phyloP scores from a whole-genome alignment of 2,329 filamentous ascomycete genomes.

The Cryphonectria radicalis region DNA sequence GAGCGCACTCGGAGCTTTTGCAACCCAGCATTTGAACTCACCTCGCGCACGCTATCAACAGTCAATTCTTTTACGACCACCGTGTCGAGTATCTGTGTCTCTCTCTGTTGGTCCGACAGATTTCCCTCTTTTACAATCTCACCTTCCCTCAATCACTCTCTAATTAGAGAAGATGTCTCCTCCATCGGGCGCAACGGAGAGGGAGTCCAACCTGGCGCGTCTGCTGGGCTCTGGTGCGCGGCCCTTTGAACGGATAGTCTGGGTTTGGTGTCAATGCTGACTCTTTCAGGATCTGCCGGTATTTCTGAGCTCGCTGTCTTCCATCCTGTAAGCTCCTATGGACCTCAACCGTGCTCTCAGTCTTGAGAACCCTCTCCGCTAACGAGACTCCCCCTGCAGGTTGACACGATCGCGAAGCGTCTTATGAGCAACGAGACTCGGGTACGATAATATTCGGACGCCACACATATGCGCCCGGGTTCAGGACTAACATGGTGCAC shows the following conservation, averaged over 20 bases:
- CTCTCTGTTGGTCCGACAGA: constrained; percentile 11
- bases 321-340: constrained; percentile 69
- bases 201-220: constrained; percentile 86
- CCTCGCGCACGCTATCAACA: constrained; percentile 16
- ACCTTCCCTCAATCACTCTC: constrained; percentile 5
- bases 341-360: constrained; percentile 29
- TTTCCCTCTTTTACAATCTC: constrained; percentile 12
- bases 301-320: constrained; percentile 93
- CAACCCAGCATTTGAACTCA: constrained; percentile 8
- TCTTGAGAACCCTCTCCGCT: constrained; percentile 21
- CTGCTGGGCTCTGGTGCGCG: constrained; percentile 82
- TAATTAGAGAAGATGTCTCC: constrained; percentile 60
- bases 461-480: neutral
- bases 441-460: constrained; percentile 46
- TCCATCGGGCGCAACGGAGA: constrained; percentile 58
- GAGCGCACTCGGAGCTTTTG: constrained; percentile 22
- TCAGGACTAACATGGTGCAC: constrained; percentile 20
- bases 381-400: constrained; percentile 53
- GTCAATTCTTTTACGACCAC: constrained; percentile 16
- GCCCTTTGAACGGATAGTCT: constrained; percentile 14
- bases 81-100: constrained; percentile 16
- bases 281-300: constrained; percentile 76
- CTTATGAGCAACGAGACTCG: constrained; percentile 97
- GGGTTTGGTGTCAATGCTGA: constrained; percentile 18
- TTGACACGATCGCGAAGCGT: constrained; percentile 98